Percentiles rank a stretch among this genome's conserved stretches.
These are phyloP conservation scores for Geranomyces michiganensis DNA, from an alignment of 192 early-diverging fungal species.

Conservation along the genomic window DNA sequence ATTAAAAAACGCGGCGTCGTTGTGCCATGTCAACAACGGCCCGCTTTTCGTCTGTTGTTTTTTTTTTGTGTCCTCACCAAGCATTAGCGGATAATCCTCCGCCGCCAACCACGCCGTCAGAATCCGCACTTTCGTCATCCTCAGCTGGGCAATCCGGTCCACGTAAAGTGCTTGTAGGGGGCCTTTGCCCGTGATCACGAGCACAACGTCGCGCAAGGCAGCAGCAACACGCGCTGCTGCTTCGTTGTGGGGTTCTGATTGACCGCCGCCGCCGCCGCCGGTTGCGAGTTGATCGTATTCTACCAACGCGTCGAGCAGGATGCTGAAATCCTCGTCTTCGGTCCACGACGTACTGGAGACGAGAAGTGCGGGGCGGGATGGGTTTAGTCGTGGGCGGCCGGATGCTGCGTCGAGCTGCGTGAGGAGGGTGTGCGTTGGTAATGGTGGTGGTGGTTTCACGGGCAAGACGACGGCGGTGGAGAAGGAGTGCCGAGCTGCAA, in stretches of 20 bases:
- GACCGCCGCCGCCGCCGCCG: too few relatives aligned
- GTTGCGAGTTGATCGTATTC: conserved; percentile 49
- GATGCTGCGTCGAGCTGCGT: conserved; percentile 59
- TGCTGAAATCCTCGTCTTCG: conserved; percentile 91
- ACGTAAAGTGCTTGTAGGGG: conserved; percentile 75
- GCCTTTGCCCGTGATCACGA: conserved; percentile 94
- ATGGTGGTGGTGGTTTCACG: conserved; percentile 74
- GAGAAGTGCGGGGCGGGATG: conserved; percentile 71
- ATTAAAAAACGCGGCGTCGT: too few relatives aligned
- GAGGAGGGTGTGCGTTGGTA: conserved; percentile 79
- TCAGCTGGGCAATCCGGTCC: conserved; percentile 59
- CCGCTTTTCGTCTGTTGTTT: background rate
- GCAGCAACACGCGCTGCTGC: background rate
- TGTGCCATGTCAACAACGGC: background rate
- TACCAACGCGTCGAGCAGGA: conserved; percentile 68
- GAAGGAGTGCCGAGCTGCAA: background rate
- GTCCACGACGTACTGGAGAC: conserved; percentile 95
- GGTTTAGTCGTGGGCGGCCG: conserved; percentile 67
- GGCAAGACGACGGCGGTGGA: conserved; percentile 26
- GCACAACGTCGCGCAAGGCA: conserved; percentile 51
- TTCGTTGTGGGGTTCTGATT: conserved; percentile 61
- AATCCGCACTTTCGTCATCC: conserved; percentile 60
- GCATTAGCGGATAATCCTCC: conserved; percentile 81
- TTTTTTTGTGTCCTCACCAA: conserved; percentile 54
- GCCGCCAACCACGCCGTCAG: conserved; percentile 79